These are phyloP conservation scores for Botryotinia narcissicola DNA, from an alignment of 2,329 filamentous ascomycete genomes.

Conservation along the genomic window DNA sequence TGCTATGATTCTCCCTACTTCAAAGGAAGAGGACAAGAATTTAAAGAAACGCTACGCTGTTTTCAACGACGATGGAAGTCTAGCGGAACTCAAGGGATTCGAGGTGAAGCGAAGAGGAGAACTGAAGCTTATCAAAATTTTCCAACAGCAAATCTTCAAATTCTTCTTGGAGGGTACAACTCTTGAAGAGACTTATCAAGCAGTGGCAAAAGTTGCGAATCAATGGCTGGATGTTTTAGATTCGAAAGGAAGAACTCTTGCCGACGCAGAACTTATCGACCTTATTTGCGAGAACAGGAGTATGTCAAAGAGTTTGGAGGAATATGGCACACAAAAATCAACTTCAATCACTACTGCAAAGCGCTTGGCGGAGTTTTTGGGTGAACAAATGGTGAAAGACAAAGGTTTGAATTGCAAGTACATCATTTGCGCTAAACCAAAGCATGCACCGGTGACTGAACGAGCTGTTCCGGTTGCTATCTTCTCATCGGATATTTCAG, in stretches of 20 bases:
- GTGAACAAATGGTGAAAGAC: slow-evolving; percentile 98
- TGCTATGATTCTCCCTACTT: slow-evolving; percentile 95
- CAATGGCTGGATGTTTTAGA: slow-evolving; percentile 95
- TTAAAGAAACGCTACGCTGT: slow-evolving; percentile 99
- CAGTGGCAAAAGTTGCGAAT: slow-evolving; percentile 93
- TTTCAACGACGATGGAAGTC: slow-evolving; percentile 94
- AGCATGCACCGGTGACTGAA: slow-evolving; percentile 89
- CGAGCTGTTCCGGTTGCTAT: slow-evolving; percentile 93
- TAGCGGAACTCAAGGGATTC: slow-evolving; percentile 95
- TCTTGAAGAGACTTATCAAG: slow-evolving; percentile 81
- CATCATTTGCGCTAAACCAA: slow-evolving; percentile 87
- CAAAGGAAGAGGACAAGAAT: slow-evolving; percentile 99
- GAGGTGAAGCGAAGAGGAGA: slow-evolving; percentile 97
- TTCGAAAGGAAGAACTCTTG: slow-evolving; percentile 81
- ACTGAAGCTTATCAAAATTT: slow-evolving; percentile 98
- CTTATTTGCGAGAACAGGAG: slow-evolving; percentile 99
- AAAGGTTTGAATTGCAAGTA: slow-evolving; percentile 99
- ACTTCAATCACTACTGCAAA: slow-evolving; percentile 99
- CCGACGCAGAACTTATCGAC: slow-evolving; percentile 96
- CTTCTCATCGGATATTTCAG: slow-evolving; percentile 85
- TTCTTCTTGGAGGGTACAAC: slow-evolving; percentile 94
- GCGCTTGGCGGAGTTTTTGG: slow-evolving; percentile 90
- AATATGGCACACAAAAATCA: slow-evolving; percentile 93
- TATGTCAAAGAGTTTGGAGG: slow-evolving; percentile 95
- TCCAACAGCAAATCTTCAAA: slow-evolving; percentile 98